phyloP scores from a whole-genome alignment of 805 yeast genomes.

The Saccharomycopsis babjevae region DNA sequence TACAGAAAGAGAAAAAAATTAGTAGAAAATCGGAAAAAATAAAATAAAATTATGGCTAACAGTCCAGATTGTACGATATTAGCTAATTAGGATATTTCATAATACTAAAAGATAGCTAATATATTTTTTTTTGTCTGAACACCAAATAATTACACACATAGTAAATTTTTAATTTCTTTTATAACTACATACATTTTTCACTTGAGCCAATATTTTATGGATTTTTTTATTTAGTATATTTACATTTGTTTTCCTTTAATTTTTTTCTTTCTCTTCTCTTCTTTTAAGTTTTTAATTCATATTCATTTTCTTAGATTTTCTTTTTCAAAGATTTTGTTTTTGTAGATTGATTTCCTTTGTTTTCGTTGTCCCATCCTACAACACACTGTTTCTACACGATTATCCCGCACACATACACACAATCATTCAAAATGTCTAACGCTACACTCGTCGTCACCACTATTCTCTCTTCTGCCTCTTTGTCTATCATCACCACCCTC shows the following conservation, averaged over 20 bases:
- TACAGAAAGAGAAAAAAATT: too few species aligned
- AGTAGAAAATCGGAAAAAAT: too few species aligned
- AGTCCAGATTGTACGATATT: too few species aligned
- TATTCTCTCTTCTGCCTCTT: slow-evolving; percentile 10
- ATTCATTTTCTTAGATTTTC: too few species aligned
- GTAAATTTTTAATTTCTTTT: not conserved
- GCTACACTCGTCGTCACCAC: slow-evolving; percentile 11
- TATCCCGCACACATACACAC: not conserved
- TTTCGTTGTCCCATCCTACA: not conserved
- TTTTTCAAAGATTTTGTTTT: too few species aligned
- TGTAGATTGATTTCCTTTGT: not conserved
- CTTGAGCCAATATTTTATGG: not conserved
- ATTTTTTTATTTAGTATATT: not conserved
- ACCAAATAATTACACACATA: not conserved
- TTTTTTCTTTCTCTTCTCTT: too few species aligned
- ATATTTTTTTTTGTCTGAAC: too few species aligned
- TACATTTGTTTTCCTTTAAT: not conserved
- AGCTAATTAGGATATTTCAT: not conserved
- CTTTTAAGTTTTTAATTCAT: too few species aligned
- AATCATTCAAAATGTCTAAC: not conserved
- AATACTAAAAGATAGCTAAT: not conserved
- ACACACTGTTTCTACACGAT: too few species aligned
- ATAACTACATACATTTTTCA: not conserved
- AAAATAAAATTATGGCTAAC: too few species aligned
- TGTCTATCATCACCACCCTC: slow-evolving; percentile 22